Conservation (phyloP, 2,329 filamentous ascomycete genomes). For the Colletotrichum sp. region DNA sequence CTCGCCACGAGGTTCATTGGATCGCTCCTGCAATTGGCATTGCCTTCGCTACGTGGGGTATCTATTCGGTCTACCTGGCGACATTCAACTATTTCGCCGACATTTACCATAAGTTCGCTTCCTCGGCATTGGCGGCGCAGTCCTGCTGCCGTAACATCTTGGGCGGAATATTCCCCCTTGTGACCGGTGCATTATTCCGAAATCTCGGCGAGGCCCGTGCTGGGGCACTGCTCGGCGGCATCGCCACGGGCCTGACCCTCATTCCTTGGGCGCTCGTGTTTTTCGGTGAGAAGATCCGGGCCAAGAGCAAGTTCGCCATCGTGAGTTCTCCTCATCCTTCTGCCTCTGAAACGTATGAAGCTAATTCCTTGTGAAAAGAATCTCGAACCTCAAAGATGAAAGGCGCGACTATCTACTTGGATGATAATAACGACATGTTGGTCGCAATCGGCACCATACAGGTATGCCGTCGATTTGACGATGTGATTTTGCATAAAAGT, state of each 20-base stretch:
- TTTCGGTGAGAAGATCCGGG: conserved; percentile 77
- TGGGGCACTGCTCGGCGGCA: conserved; percentile 76
- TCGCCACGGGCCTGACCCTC: conserved; percentile 70
- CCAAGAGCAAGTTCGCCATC: conserved; percentile 76
- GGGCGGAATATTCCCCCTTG: conserved; percentile 80
- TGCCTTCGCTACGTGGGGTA: conserved; percentile 79
- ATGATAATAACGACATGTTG: background rate
- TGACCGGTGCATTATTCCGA: conserved; percentile 75
- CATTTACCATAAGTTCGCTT: conserved; percentile 83
- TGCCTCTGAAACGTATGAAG: background rate
- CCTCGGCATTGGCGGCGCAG: conserved; percentile 85
- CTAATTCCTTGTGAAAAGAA: background rate
- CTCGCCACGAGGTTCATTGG: conserved; percentile 68
- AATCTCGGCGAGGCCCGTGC: conserved; percentile 74
- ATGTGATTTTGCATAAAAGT: background rate
- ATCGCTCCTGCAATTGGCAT: conserved; percentile 74
- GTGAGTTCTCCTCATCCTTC: background rate
- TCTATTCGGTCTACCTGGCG: conserved; percentile 85
- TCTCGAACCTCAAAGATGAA: background rate
- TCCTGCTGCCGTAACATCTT: conserved; percentile 86
- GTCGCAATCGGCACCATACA: background rate
- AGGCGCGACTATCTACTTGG: background rate
- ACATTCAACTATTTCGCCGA: conserved; percentile 95
- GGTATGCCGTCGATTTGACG: background rate
- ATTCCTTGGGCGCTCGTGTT: conserved; percentile 90